These are phyloP conservation scores for Solanum hybrid DNA, from an alignment of 305 asterid species.

Conservation along the genomic window DNA sequence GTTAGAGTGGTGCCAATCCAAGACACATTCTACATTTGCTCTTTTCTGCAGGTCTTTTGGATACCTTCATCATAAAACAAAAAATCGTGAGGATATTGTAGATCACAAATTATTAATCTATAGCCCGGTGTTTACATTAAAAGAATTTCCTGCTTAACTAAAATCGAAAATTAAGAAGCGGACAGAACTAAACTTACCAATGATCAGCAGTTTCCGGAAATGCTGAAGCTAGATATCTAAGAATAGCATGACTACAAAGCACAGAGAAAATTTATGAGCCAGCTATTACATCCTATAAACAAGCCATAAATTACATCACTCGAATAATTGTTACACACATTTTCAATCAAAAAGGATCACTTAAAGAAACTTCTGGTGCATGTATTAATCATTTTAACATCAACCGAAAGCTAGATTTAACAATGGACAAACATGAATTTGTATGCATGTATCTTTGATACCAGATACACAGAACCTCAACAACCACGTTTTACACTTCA, in stretches of 20 bases:
- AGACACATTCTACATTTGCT: slow-evolving; percentile 62
- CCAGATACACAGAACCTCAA: not conserved
- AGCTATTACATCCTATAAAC: not conserved
- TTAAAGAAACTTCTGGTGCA: not conserved
- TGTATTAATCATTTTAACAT: not conserved
- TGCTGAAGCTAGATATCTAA: slow-evolving; percentile 52
- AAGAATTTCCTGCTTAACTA: not conserved
- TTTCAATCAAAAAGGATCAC: not conserved
- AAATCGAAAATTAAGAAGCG: not conserved
- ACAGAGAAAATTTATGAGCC: not conserved
- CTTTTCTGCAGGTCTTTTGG: slow-evolving; percentile 65
- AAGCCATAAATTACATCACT: not conserved
- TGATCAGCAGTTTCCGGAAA: slow-evolving; percentile 84
- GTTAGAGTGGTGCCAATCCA: slow-evolving; percentile 94
- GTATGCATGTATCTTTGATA: not conserved
- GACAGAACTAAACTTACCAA: slow-evolving; percentile 49
- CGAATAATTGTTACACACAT: not conserved
- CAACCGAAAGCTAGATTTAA: not conserved
- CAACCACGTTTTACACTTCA: not conserved
- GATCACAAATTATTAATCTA: not conserved
- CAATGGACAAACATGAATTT: not conserved
- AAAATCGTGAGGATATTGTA: not conserved
- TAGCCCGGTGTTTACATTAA: not conserved
- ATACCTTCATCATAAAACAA: slow-evolving; percentile 41
- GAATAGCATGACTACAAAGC: slow-evolving; percentile 67